Base-by-base conservation (phyloP, 2,329 filamentous ascomycete genomes). In the Endoconidiophora laricicola region DNA sequence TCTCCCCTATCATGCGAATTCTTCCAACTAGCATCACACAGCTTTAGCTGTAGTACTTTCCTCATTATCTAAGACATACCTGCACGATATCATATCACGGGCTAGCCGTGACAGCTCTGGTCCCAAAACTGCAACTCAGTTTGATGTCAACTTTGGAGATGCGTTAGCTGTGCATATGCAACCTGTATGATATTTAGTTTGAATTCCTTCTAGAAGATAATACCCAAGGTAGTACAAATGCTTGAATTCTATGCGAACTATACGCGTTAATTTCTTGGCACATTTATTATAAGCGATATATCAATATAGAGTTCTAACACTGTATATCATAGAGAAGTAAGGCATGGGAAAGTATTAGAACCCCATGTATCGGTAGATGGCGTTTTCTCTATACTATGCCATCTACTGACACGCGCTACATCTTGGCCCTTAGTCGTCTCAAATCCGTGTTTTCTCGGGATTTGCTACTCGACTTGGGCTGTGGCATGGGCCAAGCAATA, bases 401-500 rank as follows among this genome's bases (percentile, higher is more conserved):
- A 44, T 58, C 60, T 18, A 55, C 61, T 37, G 68, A 72, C 53
- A 60, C 65, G 4, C 64, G 62, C 44, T 70, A 71, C 54, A 65
- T 63, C 46, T 60, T 65, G 44, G 66, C 65, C 6, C 60, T 71
- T 18, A 62, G 63, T 48, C 64, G 68, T 26, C 63, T 72, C 33
- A 64, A 61, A 12, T 58, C 64, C 24, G 58, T 62, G 14, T 56
- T 59, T 29, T 68, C 68, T 3, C 56, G 57, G 23, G 65, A 68
- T 50, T 60, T 62, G 4, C 61, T 73, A 10, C 63, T 73, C 9
- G 71, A 74, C 55, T 58, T 75, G 0, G 70, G 70, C 42, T 74
- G 71, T 56, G 69, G 70, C 52, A 61, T 74, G 37, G 71, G 70
- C 14, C 70, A 73, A 55, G 62, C 68, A 6, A 60, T 73, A 26